Evolutionary conservation across 495 filamentous ascomycete genomes (phyloP).

Genomic region (Penicillium maclennaniae): DNA sequence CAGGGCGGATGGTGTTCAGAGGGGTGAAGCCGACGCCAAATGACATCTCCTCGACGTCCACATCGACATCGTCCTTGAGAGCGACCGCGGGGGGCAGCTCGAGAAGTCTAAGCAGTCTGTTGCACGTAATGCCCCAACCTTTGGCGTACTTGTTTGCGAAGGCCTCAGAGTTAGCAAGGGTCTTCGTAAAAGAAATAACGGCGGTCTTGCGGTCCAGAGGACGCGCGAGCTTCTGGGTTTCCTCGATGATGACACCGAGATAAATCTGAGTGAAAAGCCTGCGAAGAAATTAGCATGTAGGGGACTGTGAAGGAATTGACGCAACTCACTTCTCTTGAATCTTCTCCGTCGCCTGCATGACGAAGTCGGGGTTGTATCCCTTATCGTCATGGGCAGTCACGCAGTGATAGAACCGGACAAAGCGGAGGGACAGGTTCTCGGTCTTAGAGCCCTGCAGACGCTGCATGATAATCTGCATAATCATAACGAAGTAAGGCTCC

Average conservation of each 20-base stretch:
- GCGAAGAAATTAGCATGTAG: conserved; percentile 20
- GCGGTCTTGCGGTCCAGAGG: conserved; percentile 91
- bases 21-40: conserved; percentile 93
- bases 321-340: conserved; percentile 65
- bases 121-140: conserved; percentile 84
- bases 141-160: conserved; percentile 70
- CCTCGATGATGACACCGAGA: conserved; percentile 76
- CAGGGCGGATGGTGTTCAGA: conserved; percentile 78
- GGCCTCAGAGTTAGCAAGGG: conserved; percentile 71
- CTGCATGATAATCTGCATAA: conserved; percentile 77
- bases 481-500: conserved; percentile 71
- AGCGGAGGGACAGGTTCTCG: conserved; percentile 74
- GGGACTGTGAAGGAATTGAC: background rate
- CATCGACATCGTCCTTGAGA: conserved; percentile 71
- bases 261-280: conserved; percentile 83
- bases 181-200: conserved; percentile 87
- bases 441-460: conserved; percentile 75
- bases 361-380: conserved; percentile 83
- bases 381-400: conserved; percentile 70
- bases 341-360: conserved; percentile 73
- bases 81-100: conserved; percentile 77
- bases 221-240: conserved; percentile 78
- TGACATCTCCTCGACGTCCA: conserved; percentile 87
- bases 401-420: conserved; percentile 89
- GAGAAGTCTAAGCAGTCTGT: conserved; percentile 80